A percentile compares a stretch with the other conserved stretches of the same genome.
Evolutionary conservation across 768 basidiomycete species (phyloP).

Genomic region (Dioszegia hungarica): DNA sequence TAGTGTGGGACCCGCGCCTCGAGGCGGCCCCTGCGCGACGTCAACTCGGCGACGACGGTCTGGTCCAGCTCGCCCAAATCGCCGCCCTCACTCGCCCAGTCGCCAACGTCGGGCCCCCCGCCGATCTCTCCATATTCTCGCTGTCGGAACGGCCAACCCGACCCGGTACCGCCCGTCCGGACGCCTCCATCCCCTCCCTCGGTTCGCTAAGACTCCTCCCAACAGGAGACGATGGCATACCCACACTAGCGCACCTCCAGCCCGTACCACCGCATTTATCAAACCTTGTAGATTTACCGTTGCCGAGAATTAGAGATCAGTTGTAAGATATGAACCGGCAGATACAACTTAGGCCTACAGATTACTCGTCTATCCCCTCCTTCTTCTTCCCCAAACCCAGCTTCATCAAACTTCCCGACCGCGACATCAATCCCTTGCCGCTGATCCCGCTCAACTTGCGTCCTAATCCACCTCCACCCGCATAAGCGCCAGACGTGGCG

Average conservation of each 20-base stretch:
- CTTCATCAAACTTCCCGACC: conserved; percentile 34
- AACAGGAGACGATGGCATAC: conserved; percentile 1
- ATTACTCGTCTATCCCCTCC: conserved; percentile 8
- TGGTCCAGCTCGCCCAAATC: conserved; percentile 4
- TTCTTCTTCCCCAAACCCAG: conserved; percentile 44
- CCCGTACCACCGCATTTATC: background rate
- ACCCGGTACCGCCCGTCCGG: background rate
- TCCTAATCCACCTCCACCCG: conserved; percentile 27
- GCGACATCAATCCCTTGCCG: conserved; percentile 26
- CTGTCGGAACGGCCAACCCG: background rate
- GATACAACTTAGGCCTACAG: background rate
- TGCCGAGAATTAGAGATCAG: no score
- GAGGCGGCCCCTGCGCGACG: background rate
- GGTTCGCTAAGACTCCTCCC: background rate
- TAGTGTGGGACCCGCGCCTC: background rate
- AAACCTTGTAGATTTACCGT: background rate
- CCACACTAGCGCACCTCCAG: background rate
- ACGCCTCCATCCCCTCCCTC: background rate
- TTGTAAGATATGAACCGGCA: no score
- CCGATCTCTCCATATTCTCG: background rate
- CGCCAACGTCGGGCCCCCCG: background rate
- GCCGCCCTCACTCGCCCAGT: background rate
- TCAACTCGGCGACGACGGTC: background rate
- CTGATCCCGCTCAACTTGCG: conserved; percentile 27
- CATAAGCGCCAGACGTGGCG: conserved; percentile 9